Evolutionary conservation across 1,284 basidiomycete genomes (phyloP).

Genomic region (Exsudoporus floridanus): DNA sequence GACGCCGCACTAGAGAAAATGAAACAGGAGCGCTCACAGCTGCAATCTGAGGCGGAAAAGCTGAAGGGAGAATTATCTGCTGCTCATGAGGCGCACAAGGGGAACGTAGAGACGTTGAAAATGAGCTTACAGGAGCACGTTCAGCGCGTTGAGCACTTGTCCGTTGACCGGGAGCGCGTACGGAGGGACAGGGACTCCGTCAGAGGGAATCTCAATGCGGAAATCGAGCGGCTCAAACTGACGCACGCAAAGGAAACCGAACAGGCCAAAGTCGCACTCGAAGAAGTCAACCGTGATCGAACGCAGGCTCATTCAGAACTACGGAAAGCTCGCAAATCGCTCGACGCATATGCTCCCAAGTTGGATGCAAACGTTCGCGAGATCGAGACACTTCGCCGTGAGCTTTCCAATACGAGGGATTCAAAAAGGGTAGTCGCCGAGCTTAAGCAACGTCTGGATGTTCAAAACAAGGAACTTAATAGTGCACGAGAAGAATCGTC

Average conservation of each 20-base stretch:
- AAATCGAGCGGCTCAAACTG: conserved; percentile 28
- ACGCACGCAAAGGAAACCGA: conserved; percentile 23
- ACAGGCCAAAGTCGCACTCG: conserved; percentile 19
- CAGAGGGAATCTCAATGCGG: conserved; percentile 12
- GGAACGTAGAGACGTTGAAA: conserved; percentile 19
- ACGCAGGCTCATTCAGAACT: conserved; percentile 24
- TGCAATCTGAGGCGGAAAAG: too few species aligned
- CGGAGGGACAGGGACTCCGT: conserved; percentile 29
- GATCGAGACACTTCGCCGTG: conserved; percentile 15
- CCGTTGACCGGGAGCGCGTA: conserved; percentile 27
- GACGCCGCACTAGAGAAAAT: background rate
- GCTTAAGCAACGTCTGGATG: conserved; percentile 20
- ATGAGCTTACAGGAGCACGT: conserved; percentile 23
- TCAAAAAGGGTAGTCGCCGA: conserved; percentile 12
- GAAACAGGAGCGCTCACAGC: conserved; percentile 1
- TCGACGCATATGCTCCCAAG: conserved; percentile 22
- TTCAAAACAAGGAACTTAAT: conserved; percentile 22
- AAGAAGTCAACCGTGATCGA: conserved; percentile 27
- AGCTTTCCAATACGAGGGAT: conserved; percentile 21
- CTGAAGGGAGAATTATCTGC: conserved; percentile 13
- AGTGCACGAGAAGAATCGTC: conserved; percentile 33
- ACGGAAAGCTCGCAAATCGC: conserved; percentile 17
- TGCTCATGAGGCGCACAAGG: conserved; percentile 5
- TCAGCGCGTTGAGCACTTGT: conserved; percentile 21
- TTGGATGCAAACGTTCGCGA: conserved; percentile 23